Conservation (phyloP, 306 rosid genomes). For the Cucumis hystrix region DNA sequence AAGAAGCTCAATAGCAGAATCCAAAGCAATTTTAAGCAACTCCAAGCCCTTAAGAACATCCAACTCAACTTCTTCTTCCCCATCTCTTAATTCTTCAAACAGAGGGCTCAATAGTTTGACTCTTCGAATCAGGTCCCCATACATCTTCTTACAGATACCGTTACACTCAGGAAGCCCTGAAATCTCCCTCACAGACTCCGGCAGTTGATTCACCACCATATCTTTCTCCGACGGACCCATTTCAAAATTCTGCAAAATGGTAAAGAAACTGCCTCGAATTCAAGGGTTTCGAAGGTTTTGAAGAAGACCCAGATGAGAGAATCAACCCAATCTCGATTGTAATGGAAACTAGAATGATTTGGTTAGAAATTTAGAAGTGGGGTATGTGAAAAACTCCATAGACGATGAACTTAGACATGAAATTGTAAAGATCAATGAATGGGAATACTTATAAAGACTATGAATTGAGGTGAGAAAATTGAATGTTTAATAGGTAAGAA, state of each 20-base stretch:
- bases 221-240: constrained; percentile 44
- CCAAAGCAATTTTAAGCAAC: constrained; percentile 49
- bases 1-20: constrained; percentile 48
- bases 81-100: constrained; percentile 81
- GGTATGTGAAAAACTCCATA: background rate
- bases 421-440: background rate
- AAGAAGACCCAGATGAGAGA: background rate
- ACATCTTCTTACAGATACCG: constrained; percentile 50
- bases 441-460: background rate
- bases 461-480: background rate
- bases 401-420: background rate
- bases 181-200: constrained; percentile 47
- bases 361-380: background rate
- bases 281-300: background rate
- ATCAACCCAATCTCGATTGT: background rate
- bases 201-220: constrained; percentile 32
- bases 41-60: constrained; percentile 45
- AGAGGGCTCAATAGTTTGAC: constrained; percentile 76
- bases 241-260: background rate
- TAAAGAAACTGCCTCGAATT: background rate
- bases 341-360: background rate
- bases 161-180: constrained; percentile 57
- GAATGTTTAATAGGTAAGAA: background rate
- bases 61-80: constrained; percentile 33
- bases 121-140: constrained; percentile 67